phyloP scores from a whole-genome alignment of 208 protist genomes.

The Crithidia thermophila region DNA sequence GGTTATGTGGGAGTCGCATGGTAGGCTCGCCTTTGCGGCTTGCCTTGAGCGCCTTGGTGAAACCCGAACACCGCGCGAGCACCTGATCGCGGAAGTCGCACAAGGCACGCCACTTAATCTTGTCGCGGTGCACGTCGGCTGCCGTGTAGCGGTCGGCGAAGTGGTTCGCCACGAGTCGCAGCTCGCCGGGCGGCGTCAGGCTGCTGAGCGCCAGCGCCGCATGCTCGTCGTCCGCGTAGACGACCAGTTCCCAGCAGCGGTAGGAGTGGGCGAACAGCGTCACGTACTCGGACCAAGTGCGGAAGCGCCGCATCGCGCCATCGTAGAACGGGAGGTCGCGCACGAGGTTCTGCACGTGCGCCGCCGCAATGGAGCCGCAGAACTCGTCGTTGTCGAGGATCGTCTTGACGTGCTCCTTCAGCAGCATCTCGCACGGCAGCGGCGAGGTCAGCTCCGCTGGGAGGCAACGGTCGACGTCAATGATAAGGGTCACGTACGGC shows the following conservation, averaged over 20 bases:
- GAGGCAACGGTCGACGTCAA: constrained; percentile 44
- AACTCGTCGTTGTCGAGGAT: constrained; percentile 78
- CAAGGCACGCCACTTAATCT: constrained; percentile 44
- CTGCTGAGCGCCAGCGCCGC: constrained; percentile 45
- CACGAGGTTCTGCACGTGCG: constrained; percentile 78
- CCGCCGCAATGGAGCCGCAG: constrained; percentile 61
- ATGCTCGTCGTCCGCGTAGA: constrained; percentile 48
- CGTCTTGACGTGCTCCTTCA: constrained; percentile 66
- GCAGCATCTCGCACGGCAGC: constrained; percentile 58
- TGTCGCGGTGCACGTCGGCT: constrained; percentile 52
- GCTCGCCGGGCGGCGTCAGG: constrained; percentile 42
- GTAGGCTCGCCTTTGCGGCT: constrained; percentile 6
- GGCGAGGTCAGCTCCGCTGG: constrained; percentile 26
- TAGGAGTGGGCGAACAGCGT: constrained; percentile 44
- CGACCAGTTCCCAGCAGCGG: constrained; percentile 42
- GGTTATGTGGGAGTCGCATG: constrained; percentile 5
- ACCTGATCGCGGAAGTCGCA: constrained; percentile 38
- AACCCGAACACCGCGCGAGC: neutral
- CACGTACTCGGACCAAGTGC: constrained; percentile 64
- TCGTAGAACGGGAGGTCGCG: constrained; percentile 69
- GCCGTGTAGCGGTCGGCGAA: constrained; percentile 29
- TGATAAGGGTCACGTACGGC: constrained; percentile 25
- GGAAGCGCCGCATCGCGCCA: constrained; percentile 47
- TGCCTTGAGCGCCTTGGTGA: neutral
- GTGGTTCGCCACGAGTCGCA: constrained; percentile 58